Evolutionary conservation across 2,329 filamentous ascomycete genomes (phyloP).

Genomic region (Podosphaera aphanis): DNA sequence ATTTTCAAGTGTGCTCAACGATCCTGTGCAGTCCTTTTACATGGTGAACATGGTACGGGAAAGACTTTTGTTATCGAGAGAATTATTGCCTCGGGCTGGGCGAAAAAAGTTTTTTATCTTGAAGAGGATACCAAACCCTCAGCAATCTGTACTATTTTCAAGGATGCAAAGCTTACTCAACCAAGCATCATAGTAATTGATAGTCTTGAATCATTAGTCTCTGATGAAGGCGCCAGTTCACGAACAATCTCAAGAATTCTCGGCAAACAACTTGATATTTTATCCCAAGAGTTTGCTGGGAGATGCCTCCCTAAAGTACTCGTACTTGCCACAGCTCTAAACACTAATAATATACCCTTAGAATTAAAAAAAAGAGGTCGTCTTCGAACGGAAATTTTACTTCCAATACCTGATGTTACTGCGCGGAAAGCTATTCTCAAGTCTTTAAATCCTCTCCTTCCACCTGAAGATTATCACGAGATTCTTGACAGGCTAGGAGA

Average conservation of each 20-base stretch:
- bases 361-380: slow-evolving; percentile 40
- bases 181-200: slow-evolving; percentile 66
- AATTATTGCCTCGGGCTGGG: slow-evolving; percentile 46
- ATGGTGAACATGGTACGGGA: slow-evolving; percentile 66
- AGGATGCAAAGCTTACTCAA: slow-evolving; percentile 40
- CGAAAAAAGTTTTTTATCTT: slow-evolving; percentile 35
- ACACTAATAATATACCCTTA: slow-evolving; percentile 46
- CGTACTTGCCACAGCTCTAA: slow-evolving; percentile 53
- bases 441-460: slow-evolving; percentile 22
- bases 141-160: slow-evolving; percentile 43
- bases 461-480: slow-evolving; percentile 24
- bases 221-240: slow-evolving; percentile 30
- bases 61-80: slow-evolving; percentile 54
- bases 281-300: slow-evolving; percentile 19
- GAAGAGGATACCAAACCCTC: slow-evolving; percentile 30
- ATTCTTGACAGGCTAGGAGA: slow-evolving; percentile 39
- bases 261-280: slow-evolving; percentile 29
- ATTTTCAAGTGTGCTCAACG: slow-evolving; percentile 9
- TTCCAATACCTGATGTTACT: slow-evolving; percentile 51
- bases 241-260: slow-evolving; percentile 27
- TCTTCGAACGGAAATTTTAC: slow-evolving; percentile 42
- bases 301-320: slow-evolving; percentile 30
- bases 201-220: slow-evolving; percentile 45
- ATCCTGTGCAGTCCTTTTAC: slow-evolving; percentile 26
- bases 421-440: slow-evolving; percentile 54